Base-by-base conservation (phyloP, 805 yeast species). In the Suhomyces kilbournensis region DNA sequence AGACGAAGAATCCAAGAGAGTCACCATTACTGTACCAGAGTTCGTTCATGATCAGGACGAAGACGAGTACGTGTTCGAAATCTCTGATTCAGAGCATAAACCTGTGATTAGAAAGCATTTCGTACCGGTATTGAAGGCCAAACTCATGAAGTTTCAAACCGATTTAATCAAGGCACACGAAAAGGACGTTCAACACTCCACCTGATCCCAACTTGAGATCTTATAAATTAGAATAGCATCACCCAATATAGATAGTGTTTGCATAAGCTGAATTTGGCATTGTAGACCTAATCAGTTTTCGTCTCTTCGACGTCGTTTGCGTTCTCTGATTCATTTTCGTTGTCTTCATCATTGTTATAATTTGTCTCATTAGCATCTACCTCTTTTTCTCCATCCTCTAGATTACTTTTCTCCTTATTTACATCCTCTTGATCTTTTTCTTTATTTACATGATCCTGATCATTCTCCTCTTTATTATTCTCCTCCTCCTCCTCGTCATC, bases 1-100 rank as follows among this genome's bases (percentile, higher is more conserved):
- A 7, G 77, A 74, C n/a, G 75, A 71, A 46, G 65, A 69, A 17
- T 52, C 59, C 12, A 30, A 30, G 4, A 22, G 23, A 17, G 58
- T 71, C 43, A 74, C 74, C 6, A 65, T 87, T 26, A 56, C 68
- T 2, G 67, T 88, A 45, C 84, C 84, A 3, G 94, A 88, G 64
- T 85, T 88, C 57, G 80, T 86, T 65, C 96, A 88, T 65, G 96
- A 88, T 66, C 90, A 85, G 61, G 80, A 78, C 15, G 86, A 84
- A 44, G 86, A 81, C 57, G 90, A 83, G 48, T 83, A 82, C 57
- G 77, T 74, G 12, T 80, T 82, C 55, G 77, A 74, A 47, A 70
- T 81, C 44, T 67, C 70, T 3, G 69, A 75, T 10, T 69, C 72
- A 19, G 66, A 71, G 22, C 56, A 65, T 52, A 68, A 74, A 44